Evolutionary conservation across 345 rosid species (phyloP).

Genomic region (Garcia nutans): DNA sequence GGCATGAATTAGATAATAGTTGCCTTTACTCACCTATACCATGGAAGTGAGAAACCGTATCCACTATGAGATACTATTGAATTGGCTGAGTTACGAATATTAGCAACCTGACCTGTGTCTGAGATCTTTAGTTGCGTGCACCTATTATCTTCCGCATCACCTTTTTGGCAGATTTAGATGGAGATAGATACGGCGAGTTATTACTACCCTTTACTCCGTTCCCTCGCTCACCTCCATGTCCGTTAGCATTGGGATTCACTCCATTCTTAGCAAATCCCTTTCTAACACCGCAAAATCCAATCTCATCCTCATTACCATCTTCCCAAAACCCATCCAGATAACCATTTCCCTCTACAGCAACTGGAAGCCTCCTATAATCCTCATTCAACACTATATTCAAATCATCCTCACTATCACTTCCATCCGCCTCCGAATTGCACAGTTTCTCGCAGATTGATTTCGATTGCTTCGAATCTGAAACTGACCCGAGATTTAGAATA

Average conservation of each 20-base stretch:
- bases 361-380: conserved; percentile 31
- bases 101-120: conserved; percentile 21
- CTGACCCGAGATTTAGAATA: conserved; percentile 3
- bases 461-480: neutral
- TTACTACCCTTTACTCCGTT: conserved; percentile 14
- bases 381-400: conserved; percentile 64
- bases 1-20: neutral
- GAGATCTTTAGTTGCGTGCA: conserved; percentile 20
- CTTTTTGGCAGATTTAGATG: conserved; percentile 20
- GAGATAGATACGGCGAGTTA: conserved; percentile 2
- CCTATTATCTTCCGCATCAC: conserved; percentile 28
- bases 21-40: conserved; percentile 54
- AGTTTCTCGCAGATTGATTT: conserved; percentile 19
- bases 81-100: conserved; percentile 13
- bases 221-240: conserved; percentile 2
- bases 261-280: neutral
- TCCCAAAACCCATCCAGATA: conserved; percentile 5
- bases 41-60: conserved; percentile 44
- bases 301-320: conserved; percentile 12
- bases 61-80: conserved; percentile 37
- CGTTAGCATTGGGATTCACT: neutral
- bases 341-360: neutral
- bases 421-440: conserved; percentile 22
- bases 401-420: conserved; percentile 64
- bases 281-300: neutral